Evolutionary conservation across 2,329 filamentous ascomycete genomes (phyloP).

Genomic region (Aspergillus sp.): DNA sequence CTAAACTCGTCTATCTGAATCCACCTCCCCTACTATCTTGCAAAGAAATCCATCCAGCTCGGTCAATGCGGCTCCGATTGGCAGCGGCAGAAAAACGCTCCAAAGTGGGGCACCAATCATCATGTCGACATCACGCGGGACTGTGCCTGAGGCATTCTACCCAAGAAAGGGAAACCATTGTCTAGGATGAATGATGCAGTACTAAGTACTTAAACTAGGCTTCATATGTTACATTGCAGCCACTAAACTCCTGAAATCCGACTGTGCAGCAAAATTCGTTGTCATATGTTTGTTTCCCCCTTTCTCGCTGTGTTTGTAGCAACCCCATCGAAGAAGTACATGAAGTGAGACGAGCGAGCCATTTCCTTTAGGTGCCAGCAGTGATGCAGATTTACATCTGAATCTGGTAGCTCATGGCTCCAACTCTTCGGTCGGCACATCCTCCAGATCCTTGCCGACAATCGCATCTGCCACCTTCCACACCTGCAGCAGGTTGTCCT

Average conservation of each 20-base stretch:
- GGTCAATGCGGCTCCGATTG: neutral
- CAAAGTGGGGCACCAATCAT: neutral
- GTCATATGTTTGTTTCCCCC: neutral
- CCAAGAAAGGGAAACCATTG: neutral
- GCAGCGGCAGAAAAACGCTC: neutral
- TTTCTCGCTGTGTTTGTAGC: neutral
- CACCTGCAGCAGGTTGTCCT: conserved; percentile 95
- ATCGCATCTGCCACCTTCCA: conserved; percentile 86
- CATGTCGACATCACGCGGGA: neutral
- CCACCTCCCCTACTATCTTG: too few species aligned
- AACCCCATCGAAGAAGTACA: neutral
- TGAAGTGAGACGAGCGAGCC: conserved; percentile 3
- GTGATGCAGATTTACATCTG: conserved; percentile 51
- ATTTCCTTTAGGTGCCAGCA: conserved; percentile 11
- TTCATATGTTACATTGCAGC: neutral
- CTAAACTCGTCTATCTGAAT: too few species aligned
- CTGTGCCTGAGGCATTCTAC: neutral
- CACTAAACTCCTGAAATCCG: neutral
- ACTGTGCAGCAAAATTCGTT: neutral
- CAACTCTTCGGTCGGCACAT: conserved; percentile 75
- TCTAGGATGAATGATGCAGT: neutral
- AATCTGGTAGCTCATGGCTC: conserved; percentile 49
- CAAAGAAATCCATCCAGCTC: neutral
- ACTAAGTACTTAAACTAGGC: neutral
- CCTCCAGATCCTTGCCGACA: conserved; percentile 73